Base-by-base conservation (phyloP, 2,329 filamentous ascomycete species). In the Colletotrichum sp. region DNA sequence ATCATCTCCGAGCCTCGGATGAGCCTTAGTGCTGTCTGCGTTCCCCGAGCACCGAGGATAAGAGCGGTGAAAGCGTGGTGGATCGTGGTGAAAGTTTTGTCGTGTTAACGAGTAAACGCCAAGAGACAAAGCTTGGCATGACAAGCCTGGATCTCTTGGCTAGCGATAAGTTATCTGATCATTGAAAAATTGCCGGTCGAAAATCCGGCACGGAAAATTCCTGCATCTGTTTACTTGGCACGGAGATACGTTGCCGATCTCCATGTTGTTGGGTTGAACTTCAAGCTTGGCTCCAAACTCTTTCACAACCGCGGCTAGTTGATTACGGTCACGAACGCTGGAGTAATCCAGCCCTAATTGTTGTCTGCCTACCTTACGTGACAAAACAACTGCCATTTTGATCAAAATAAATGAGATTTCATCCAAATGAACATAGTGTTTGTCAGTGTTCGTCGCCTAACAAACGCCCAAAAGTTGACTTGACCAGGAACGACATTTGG, bases 81-180 rank as follows among this genome's bases (percentile, higher is more conserved):
- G 39, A 36, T 24, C 30, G 26, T 13, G n/a, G n/a, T 21, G 8
- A 21, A 55, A 28, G 28, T 15, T 24, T 57, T 59, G 24, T 73
- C 16, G n/a, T 26, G 63, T 67, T 49, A 6, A 44, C 44, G 26
- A 15, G 66, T 32, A 28, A 49, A 57, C 34, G 69, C 69, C 73
- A 76, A 73, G 73, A 34, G 55, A 5, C 57, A 49, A 64, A 32
- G 52, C 30, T n/a, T 21, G 39, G 57, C 30, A 49, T n/a, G 13
- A 52, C 36, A 49, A 57, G 39, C 26, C 39, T 44, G 26, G 16
- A 68, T 72, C 69, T 73, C 69, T 73, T 76, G 73, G 73, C 73
- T 21, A 32, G 34, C 63, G 69, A 72, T 72, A 68, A 64, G 26
- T 34, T 49, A 62, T 67, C 44, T 52, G 44, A 52, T 72, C 15